Evolutionary conservation across 352 stramenopile genomes (phyloP).

Genomic region (Blastocystis sp.): DNA sequence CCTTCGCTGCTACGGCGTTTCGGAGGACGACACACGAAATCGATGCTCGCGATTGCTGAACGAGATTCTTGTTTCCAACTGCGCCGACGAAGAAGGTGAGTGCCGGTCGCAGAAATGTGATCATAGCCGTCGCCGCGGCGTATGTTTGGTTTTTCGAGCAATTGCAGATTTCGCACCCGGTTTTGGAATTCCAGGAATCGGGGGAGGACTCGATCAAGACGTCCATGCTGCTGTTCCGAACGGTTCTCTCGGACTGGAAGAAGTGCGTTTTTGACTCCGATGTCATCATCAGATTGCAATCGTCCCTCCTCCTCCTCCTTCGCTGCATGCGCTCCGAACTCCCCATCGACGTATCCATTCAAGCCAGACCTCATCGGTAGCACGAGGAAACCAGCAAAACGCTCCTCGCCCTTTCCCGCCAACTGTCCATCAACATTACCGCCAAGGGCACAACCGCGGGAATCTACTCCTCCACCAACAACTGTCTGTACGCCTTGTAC

Average conservation of each 20-base stretch:
- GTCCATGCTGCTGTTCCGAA: background rate
- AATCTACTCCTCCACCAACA: background rate
- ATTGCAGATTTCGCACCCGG: background rate
- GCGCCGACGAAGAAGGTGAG: background rate
- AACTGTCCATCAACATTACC: background rate
- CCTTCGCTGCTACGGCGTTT: background rate
- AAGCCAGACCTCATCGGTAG: background rate
- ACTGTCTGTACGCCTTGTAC: conserved; percentile 11
- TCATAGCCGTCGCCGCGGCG: background rate
- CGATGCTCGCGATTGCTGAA: conserved; percentile 13
- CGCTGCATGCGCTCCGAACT: no score
- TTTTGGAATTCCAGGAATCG: conserved; percentile 35
- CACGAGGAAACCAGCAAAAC: background rate
- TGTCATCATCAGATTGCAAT: background rate
- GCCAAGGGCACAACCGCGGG: background rate
- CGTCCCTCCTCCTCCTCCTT: background rate
- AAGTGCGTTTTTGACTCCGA: background rate
- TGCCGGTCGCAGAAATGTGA: background rate
- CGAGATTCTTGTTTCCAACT: background rate
- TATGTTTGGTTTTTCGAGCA: conserved; percentile 13
- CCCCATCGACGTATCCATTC: background rate
- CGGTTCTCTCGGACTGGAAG: conserved; percentile 18
- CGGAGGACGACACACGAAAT: conserved; percentile 23
- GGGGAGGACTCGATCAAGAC: background rate
- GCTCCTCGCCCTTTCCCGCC: background rate